Conservation (phyloP, 2,329 filamentous ascomycete species). For the Fusarium poae region DNA sequence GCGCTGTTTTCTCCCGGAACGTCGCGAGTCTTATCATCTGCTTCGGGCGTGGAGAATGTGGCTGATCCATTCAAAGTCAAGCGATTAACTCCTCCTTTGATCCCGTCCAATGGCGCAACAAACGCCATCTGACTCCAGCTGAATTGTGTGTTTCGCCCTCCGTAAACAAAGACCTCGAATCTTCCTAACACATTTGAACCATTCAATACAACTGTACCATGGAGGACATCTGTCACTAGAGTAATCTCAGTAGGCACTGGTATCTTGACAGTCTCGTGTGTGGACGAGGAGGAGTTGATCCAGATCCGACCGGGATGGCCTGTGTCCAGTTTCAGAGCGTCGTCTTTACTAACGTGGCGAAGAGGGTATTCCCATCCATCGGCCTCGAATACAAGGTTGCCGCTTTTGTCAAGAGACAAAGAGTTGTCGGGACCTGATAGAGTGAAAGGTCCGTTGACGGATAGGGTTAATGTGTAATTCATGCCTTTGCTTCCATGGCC, state of each 20-base stretch:
- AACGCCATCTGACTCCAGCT: slow-evolving; percentile 36
- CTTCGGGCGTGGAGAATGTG: neutral
- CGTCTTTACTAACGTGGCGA: slow-evolving; percentile 6
- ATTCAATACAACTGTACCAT: slow-evolving; percentile 4
- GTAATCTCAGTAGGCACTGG: neutral
- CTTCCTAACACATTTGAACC: neutral
- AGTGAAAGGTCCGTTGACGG: neutral
- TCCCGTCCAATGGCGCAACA: slow-evolving; percentile 12
- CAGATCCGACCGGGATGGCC: slow-evolving; percentile 28
- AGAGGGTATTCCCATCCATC: slow-evolving; percentile 31
- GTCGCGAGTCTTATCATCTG: neutral
- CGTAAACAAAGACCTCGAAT: slow-evolving; percentile 28
- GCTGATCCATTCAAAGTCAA: neutral
- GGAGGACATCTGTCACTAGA: neutral
- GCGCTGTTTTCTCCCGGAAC: neutral
- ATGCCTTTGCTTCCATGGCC: slow-evolving; percentile 18
- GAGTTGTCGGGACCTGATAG: neutral
- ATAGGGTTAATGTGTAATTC: slow-evolving; percentile 18
- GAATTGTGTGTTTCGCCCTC: slow-evolving; percentile 22
- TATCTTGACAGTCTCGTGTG: slow-evolving; percentile 9
- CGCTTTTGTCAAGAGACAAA: accelerated
- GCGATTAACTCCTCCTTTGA: neutral
- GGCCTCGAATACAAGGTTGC: neutral
- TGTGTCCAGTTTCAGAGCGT: slow-evolving; percentile 6
- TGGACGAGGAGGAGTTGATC: slow-evolving; percentile 20